Evolutionary conservation across 345 rosid genomes (phyloP).

Genomic region (Populus davidiana): DNA sequence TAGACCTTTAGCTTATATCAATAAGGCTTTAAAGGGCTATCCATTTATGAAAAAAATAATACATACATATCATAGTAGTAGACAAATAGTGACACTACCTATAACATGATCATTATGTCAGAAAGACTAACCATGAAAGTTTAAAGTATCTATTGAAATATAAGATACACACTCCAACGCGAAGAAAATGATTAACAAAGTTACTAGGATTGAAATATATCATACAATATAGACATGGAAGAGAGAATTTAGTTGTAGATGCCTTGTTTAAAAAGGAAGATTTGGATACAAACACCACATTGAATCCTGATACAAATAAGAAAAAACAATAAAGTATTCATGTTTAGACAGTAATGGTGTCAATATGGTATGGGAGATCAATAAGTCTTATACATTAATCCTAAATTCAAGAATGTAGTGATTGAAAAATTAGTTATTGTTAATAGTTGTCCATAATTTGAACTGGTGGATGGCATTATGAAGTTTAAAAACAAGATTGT

Average conservation of each 20-base stretch:
- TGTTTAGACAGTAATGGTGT: too few relatives aligned
- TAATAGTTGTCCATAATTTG: too few relatives aligned
- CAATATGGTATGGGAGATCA: too few relatives aligned
- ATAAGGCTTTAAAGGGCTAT: neutral
- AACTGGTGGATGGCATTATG: too few relatives aligned
- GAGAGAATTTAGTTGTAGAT: neutral
- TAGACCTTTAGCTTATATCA: neutral
- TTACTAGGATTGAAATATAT: neutral
- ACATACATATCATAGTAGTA: neutral
- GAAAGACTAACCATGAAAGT: neutral
- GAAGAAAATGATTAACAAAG: neutral
- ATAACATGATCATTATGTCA: neutral
- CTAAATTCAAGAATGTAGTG: too few relatives aligned
- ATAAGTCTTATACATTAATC: too few relatives aligned
- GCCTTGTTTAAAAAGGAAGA: neutral
- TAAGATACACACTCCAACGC: neutral
- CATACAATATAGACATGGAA: neutral
- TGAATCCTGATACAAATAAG: accelerated
- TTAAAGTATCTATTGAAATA: neutral
- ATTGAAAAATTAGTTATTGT: too few relatives aligned
- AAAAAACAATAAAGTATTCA: too few relatives aligned
- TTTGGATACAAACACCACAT: too few relatives aligned
- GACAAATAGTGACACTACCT: neutral
- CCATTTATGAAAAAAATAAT: neutral
- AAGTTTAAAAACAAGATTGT: too few relatives aligned